phyloP scores from a whole-genome alignment of 2,329 filamentous ascomycete genomes.

The Aspergillus sp. region DNA sequence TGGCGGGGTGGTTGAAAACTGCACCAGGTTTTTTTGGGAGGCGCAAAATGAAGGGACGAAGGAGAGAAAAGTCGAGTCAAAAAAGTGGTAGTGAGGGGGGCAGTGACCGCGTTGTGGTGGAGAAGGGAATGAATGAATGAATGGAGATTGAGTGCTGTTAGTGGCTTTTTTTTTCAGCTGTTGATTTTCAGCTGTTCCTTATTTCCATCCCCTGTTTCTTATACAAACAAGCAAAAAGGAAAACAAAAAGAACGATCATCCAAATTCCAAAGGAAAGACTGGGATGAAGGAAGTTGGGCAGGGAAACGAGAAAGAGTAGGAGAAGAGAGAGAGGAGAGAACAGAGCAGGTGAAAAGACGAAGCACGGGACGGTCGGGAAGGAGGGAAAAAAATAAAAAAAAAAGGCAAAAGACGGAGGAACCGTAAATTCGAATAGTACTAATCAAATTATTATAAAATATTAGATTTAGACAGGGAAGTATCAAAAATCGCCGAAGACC shows the following conservation, averaged over 20 bases:
- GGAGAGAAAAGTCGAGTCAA: not conserved
- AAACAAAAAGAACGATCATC: not conserved
- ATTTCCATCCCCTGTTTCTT: not conserved
- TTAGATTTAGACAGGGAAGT: too few species aligned
- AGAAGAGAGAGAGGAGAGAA: not conserved
- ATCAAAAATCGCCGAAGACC: not conserved
- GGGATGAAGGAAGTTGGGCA: constrained; percentile 14
- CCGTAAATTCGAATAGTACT: not conserved
- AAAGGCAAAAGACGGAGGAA: not conserved
- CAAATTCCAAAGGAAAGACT: constrained; percentile 1
- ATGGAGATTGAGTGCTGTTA: not conserved
- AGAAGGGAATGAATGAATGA: not conserved
- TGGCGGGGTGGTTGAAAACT: not conserved
- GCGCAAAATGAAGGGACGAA: not conserved
- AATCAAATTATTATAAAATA: not conserved
- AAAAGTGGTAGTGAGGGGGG: not conserved
- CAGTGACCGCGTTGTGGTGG: not conserved
- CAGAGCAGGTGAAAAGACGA: constrained; percentile 1
- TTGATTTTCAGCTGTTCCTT: not conserved
- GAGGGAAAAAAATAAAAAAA: not conserved
- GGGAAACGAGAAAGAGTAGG: constrained; percentile 11
- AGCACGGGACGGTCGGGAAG: constrained; percentile 6
- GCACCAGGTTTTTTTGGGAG: not conserved
- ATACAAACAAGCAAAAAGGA: not conserved
- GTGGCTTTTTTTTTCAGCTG: not conserved